Base-by-base conservation (phyloP, 441 rosid species). In the Gossypium davidsonii region DNA sequence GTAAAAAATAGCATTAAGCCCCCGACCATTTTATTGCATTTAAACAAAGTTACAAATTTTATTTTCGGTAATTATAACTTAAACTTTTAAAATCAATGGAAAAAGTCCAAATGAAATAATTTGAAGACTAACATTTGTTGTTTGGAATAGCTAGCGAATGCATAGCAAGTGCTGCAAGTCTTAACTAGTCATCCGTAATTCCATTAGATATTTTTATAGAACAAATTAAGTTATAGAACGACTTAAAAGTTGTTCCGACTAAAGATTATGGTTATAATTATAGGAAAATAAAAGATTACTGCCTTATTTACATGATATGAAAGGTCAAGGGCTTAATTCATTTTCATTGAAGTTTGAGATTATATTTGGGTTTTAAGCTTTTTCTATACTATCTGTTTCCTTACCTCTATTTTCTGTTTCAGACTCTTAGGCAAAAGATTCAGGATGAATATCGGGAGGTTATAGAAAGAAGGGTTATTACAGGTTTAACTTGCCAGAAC, bases 381-480 rank as follows among this genome's bases (percentile, higher is more conserved):
- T 18, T 17, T 59, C 9, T 11, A 65, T 59, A 10, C 25, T 46
- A 15, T 39, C 26, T 15, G 59, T 28, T 46, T 78, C 74, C 80
- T 79, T 46, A 83, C 60, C 44, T 15, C 69, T 28, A 20, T 58
- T 58, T 42, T 67, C 66, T 76, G 65, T 77, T 72, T 62, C 90
- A 94, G 98, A 87, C 89, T 58, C 83, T 94, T 46, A 79, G 98
- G 70, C 92, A 88, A 74, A 90, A 77, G 75, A 91, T 94, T 26
- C 98, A 88, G 78, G 89, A 91, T 25, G 97, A 90, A 79, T 90
- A 94, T 78, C 96, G 96, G 2, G 92, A 89, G 64, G 92, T 94
- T 73, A 93, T 91, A 44, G 96, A 89, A 76, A 85, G 97, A 82
- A 89, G 98, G 72, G 83, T 94, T 74, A 81, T 84, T 66, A 91